These are phyloP conservation scores for Trebouxiophyceae sp. DNA, from an alignment of 163 green algal genomes.

Conservation along the genomic window DNA sequence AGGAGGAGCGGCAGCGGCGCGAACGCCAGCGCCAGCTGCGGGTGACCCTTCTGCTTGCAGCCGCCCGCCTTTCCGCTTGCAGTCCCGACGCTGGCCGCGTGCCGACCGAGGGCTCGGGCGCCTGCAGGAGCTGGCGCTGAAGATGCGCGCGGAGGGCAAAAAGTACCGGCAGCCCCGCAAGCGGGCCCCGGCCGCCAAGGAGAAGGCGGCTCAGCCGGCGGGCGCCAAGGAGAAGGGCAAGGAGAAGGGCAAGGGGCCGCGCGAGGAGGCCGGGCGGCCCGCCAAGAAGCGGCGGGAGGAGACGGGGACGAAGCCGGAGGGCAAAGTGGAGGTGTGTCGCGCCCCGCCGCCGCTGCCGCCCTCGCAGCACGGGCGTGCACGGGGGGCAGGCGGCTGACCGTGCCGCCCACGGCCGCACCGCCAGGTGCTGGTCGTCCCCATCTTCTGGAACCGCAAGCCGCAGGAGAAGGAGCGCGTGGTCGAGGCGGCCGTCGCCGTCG, in stretches of 20 bases:
- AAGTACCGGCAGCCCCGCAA: slow-evolving; percentile 23
- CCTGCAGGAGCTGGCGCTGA: slow-evolving; percentile 31
- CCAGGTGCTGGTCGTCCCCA: slow-evolving; percentile 47
- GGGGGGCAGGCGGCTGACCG: too few species aligned
- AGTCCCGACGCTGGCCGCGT: too few species aligned
- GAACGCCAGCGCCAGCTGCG: not conserved
- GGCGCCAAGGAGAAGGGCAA: not conserved
- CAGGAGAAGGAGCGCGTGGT: slow-evolving; percentile 34
- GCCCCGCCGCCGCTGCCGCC: not conserved
- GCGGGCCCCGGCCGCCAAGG: not conserved
- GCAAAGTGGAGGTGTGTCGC: slow-evolving; percentile 1
- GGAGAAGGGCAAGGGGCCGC: not conserved
- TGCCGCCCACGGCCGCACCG: not conserved
- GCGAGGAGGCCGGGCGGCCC: too few species aligned
- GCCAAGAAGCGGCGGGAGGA: too few species aligned
- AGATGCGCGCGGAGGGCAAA: slow-evolving; percentile 34
- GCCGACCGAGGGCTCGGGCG: not conserved
- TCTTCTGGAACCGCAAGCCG: slow-evolving; percentile 47
- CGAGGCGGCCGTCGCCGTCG: slow-evolving; percentile 15
- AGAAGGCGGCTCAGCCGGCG: too few species aligned
- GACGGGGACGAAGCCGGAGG: not conserved
- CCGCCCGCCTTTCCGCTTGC: too few species aligned
- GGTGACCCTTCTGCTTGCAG: too few species aligned
- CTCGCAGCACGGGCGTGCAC: too few species aligned
- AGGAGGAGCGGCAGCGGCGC: not conserved